Percentiles rank a stretch among this genome's conserved stretches.
These are phyloP conservation scores for Suillus placidus DNA, from an alignment of 768 basidiomycete genomes.

Conservation along the genomic window DNA sequence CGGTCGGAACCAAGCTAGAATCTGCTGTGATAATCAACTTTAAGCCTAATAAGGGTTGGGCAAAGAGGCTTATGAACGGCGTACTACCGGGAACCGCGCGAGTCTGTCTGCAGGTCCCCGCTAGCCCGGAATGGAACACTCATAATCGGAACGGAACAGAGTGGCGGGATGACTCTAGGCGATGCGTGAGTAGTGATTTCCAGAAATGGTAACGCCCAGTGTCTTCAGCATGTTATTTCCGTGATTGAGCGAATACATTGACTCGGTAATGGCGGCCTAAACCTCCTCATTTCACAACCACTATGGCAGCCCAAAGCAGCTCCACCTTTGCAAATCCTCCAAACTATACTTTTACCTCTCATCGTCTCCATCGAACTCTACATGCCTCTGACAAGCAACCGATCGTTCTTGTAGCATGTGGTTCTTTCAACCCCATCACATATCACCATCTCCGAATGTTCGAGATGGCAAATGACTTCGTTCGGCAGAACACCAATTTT, in stretches of 20 bases:
- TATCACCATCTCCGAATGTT: conserved; percentile 99
- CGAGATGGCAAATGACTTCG: conserved; percentile 98
- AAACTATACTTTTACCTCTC: conserved; percentile 67
- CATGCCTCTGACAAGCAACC: conserved; percentile 73
- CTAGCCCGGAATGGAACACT: background rate
- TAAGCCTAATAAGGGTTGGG: background rate
- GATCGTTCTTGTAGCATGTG: conserved; percentile 95
- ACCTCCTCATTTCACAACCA: conserved; percentile 16
- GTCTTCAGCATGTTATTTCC: background rate
- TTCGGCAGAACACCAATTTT: conserved; percentile 87
- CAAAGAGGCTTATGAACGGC: background rate
- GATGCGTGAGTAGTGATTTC: background rate
- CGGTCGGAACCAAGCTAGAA: background rate
- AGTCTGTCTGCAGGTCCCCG: background rate
- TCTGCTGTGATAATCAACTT: background rate
- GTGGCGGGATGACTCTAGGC: background rate
- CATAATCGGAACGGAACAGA: background rate
- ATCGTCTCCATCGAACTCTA: conserved; percentile 61
- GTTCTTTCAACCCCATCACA: conserved; percentile 97
- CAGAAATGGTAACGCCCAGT: background rate
- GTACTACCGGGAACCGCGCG: no score
- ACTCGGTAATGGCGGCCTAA: conserved; percentile 1
- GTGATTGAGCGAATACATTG: background rate
- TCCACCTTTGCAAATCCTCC: conserved; percentile 61
- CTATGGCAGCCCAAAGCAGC: conserved; percentile 29